These are phyloP conservation scores for Parsonsia alboflavescens DNA, from an alignment of 257 asterid species.

Conservation along the genomic window DNA sequence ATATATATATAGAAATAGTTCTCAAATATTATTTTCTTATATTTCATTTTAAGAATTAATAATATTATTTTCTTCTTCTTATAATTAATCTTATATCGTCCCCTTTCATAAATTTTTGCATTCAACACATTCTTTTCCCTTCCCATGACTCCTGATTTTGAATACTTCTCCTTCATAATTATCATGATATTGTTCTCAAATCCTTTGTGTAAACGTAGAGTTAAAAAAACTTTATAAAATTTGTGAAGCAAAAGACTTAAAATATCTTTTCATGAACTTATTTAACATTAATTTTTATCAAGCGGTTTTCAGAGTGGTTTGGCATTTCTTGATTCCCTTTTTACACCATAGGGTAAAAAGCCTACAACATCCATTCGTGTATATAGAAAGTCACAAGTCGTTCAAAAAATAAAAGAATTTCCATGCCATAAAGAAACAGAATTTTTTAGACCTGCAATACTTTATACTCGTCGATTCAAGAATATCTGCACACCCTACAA, in stretches of 20 bases:
- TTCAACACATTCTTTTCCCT: no score
- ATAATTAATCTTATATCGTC: no score
- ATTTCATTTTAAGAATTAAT: no score
- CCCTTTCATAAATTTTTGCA: no score
- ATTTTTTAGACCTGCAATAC: neutral
- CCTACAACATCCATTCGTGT: neutral
- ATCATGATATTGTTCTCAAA: neutral
- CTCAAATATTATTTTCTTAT: no score
- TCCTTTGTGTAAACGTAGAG: neutral
- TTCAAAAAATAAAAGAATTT: neutral
- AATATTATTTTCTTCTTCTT: no score
- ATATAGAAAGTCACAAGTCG: neutral
- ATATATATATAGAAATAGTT: no score
- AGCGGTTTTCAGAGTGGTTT: no score
- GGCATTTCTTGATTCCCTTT: neutral
- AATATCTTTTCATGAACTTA: neutral
- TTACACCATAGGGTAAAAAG: neutral
- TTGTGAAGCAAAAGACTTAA: no score
- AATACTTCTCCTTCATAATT: neutral
- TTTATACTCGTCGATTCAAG: neutral
- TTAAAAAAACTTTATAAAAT: no score
- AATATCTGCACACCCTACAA: conserved; percentile 5
- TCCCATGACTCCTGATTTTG: neutral
- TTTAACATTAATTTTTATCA: no score
- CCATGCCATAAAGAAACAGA: neutral